These are phyloP conservation scores for Fusarium mundagurra DNA, from an alignment of 2,329 filamentous ascomycete genomes.

Conservation along the genomic window DNA sequence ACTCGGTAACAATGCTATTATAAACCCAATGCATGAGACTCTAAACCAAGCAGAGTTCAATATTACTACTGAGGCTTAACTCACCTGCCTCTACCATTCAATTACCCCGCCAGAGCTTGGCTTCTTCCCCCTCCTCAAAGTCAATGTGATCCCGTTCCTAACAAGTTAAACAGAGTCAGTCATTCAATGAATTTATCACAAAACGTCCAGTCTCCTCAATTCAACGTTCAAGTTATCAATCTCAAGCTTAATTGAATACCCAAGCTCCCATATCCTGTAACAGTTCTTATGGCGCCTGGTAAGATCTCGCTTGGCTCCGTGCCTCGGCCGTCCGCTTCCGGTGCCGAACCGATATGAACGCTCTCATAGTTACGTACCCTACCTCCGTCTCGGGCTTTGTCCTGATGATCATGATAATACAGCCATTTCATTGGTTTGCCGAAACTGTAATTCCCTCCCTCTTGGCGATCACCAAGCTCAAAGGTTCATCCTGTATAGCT, in stretches of 20 bases:
- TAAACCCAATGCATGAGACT: conserved; percentile 5
- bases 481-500: background rate
- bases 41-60: background rate
- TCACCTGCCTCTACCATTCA: background rate
- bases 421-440: background rate
- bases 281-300: background rate
- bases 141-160: background rate
- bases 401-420: conserved; percentile 7
- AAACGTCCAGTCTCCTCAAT: background rate
- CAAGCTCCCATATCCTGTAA: background rate
- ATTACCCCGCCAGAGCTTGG: conserved; percentile 39
- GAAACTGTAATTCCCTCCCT: background rate
- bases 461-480: background rate
- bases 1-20: background rate
- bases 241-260: background rate
- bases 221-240: background rate
- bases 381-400: background rate
- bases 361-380: conserved; percentile 17
- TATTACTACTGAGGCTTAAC: background rate
- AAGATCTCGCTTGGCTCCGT: conserved; percentile 7
- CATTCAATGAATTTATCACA: background rate
- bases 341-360: conserved; percentile 12
- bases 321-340: conserved; percentile 21
- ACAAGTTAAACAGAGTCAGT: background rate
- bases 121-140: background rate